Conservation (phyloP, 176 grass and related monocot species). For the Echinochloa phyllopogon region DNA sequence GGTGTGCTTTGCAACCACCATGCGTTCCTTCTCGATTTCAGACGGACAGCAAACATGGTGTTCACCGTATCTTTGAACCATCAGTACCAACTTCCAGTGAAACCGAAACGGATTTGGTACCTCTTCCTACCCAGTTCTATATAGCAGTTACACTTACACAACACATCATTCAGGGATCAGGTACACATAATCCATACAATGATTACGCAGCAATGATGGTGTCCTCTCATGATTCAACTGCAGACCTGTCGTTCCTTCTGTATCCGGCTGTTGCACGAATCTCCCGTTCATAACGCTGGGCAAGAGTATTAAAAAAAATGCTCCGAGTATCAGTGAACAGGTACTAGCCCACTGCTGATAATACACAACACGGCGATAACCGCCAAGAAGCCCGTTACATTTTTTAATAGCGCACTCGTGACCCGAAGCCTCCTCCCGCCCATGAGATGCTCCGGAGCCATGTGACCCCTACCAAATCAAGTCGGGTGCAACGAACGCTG, state of each 20-base stretch:
- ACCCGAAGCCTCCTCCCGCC: constrained; percentile 16
- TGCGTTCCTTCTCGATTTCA: neutral
- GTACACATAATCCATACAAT: constrained; percentile 19
- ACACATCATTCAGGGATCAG: constrained; percentile 30
- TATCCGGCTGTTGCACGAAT: constrained; percentile 38
- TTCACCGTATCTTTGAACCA: constrained; percentile 9
- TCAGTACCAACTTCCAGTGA: neutral
- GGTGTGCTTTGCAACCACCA: neutral
- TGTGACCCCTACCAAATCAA: constrained; percentile 40
- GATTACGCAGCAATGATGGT: constrained; percentile 30
- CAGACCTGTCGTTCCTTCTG: constrained; percentile 22
- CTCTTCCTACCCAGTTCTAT: neutral
- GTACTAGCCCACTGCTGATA: neutral
- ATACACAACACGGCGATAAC: constrained; percentile 27
- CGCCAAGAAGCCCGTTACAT: constrained; percentile 16
- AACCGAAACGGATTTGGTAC: constrained; percentile 26
- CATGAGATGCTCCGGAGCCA: constrained; percentile 49
- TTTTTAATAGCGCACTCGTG: constrained; percentile 41
- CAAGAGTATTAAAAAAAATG: neutral
- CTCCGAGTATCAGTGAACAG: neutral
- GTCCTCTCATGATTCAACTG: constrained; percentile 22
- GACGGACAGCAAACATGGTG: neutral
- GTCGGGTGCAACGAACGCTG: constrained; percentile 24
- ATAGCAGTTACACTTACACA: neutral
- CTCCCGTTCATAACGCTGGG: constrained; percentile 18